Evolutionary conservation across 1,284 basidiomycete species (phyloP).

Genomic region (Naganishia albida): DNA sequence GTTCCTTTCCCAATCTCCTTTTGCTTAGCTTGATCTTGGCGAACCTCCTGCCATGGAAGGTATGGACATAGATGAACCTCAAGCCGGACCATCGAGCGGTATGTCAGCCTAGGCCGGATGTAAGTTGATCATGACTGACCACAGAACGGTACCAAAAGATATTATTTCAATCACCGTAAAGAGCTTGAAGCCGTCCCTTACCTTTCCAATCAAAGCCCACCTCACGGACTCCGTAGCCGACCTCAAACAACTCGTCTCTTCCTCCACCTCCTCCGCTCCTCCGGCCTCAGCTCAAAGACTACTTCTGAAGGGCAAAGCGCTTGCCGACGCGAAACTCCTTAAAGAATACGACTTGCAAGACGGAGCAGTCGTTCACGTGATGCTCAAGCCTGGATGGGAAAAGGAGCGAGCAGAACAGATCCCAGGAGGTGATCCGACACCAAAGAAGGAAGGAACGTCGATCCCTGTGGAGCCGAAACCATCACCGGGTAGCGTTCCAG

Average conservation of each 20-base stretch:
- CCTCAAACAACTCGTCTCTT: conserved; percentile 71
- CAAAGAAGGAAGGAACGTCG: conserved; percentile 20
- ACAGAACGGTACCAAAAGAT: conserved; percentile 48
- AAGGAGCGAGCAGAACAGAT: conserved; percentile 19
- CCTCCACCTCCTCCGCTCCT: conserved; percentile 59
- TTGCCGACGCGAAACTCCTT: conserved; percentile 79
- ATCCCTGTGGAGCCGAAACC: conserved; percentile 25
- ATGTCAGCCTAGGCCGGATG: conserved; percentile 1
- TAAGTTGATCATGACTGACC: not conserved
- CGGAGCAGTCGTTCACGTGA: conserved; percentile 76
- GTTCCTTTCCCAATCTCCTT: not conserved
- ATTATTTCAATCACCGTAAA: conserved; percentile 77
- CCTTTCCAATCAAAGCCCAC: conserved; percentile 67
- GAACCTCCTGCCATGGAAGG: conserved; percentile 22
- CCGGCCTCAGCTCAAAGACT: conserved; percentile 75
- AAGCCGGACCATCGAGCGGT: conserved; percentile 2
- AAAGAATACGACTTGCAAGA: conserved; percentile 81
- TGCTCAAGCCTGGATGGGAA: conserved; percentile 74
- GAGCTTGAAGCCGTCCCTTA: conserved; percentile 79
- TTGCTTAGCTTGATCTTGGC: conserved; percentile 29
- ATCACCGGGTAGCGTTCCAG: conserved; percentile 16
- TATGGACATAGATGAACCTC: conserved; percentile 19
- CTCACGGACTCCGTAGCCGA: conserved; percentile 74
- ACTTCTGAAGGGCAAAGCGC: conserved; percentile 86
- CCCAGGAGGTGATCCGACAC: conserved; percentile 33